Base-by-base conservation (phyloP, 73 alveolate genomes). In the Stentor roeselii region DNA sequence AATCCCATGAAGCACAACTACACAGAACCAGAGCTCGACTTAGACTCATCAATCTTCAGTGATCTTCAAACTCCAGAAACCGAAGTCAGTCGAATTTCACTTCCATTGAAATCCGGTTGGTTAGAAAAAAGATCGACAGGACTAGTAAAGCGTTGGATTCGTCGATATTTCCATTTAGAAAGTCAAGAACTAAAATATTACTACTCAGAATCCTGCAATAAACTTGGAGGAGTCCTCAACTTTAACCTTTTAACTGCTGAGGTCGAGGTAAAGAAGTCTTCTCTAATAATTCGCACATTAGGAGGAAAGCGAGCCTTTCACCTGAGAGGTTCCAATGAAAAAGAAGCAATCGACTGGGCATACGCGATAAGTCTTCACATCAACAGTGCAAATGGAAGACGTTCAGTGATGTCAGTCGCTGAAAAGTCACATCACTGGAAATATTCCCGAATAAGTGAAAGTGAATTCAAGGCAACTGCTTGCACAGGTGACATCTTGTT, bases 401-500 rank as follows among this genome's bases (percentile, higher is more conserved):
- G 76, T n/a, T 21, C 15, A 21, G n/a, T n/a, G n/a, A 58, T n/a
- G 15, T 21, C 15, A 58, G 2, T 58, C 74, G 27, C 27, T 58
- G 74, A 58, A 21, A 58, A 58, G 74, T 31, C 74, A 21, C 15
- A 58, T 21, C 74, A 58, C 82, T 85, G 91, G 91, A 85, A 84
- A 78, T 36, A 34, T 67, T 76, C 83, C 30, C 42, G 89, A 39
- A 87, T 87, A 3, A 60, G 86, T 37, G 61, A 87, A 40, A 42
- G 60, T 21, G 40, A 60, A 80, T 88, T 93, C 88, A 78, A 88
- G 86, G 61, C 76, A 42, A 84, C 77, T 36, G 98, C 96, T 3
- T 91, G 95, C 59, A 96, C 98, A 34, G 99, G 99, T 3, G 99
- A 96, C 86, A 83, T 96, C 58, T 85, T 96, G 60, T 92, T 96